Evolutionary conservation across 257 asterid genomes (phyloP).

Genomic region (Fraxinus excelsior): DNA sequence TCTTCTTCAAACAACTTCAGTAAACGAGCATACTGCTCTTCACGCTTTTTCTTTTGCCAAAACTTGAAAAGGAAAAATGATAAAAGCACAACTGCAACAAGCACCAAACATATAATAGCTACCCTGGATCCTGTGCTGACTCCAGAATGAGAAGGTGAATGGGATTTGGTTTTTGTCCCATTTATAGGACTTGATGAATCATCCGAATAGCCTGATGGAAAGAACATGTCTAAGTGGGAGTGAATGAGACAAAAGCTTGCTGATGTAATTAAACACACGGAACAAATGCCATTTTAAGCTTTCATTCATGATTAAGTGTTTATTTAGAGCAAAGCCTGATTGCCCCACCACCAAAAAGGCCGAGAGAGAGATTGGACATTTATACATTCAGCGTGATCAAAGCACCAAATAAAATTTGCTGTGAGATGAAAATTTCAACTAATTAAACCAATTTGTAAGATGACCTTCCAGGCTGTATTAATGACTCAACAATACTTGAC

Average conservation of each 20-base stretch:
- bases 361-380: background rate
- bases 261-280: constrained; percentile 8
- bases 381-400: background rate
- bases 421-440: background rate
- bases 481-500: background rate
- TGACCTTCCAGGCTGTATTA: background rate
- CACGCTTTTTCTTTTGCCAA: constrained; percentile 89
- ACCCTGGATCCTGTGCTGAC: constrained; percentile 51
- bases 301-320: background rate
- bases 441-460: background rate
- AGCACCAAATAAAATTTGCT: background rate
- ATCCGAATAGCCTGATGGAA: constrained; percentile 53
- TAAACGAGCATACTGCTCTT: constrained; percentile 87
- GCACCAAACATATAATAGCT: constrained; percentile 43
- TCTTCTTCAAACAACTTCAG: constrained; percentile 89
- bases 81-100: constrained; percentile 45
- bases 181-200: constrained; percentile 47
- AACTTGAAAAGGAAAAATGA: constrained; percentile 65
- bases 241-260: constrained; percentile 15
- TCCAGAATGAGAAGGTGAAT: constrained; percentile 32
- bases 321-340: background rate
- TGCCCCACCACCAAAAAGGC: background rate
- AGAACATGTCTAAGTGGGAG: constrained; percentile 16
- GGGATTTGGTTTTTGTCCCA: constrained; percentile 36
- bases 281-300: constrained; percentile 5